Base-by-base conservation (phyloP, 306 rosid species). In the Castanea sativa region DNA sequence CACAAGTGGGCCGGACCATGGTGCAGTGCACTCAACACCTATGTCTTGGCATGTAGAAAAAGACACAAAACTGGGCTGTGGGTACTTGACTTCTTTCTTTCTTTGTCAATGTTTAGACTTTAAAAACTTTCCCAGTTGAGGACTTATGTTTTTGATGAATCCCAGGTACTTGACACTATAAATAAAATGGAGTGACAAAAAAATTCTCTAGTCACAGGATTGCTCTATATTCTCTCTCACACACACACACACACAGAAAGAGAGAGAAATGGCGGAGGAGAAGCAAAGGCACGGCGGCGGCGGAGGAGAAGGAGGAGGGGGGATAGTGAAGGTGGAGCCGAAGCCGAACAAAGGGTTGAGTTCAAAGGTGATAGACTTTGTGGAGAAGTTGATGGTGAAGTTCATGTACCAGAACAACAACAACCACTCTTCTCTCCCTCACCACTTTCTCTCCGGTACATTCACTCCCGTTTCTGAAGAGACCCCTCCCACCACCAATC, bases 351-450 rank as follows among this genome's bases (percentile, higher is more conserved):
- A 91, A 4, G 96, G 97, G 2, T 58, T 92, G 6, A 43, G 83
- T 19, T 90, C 96, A 5, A 91, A 90, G 79, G 73, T 77, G 5
- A 29, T 89, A 5, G 97, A 95, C 78, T 83, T 82, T 70, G 60
- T 95, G 7, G 99, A 95, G 88, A 93, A 88, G 78, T 23, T 95
- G 27, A 49, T 90, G 1, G 98, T 95, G 14, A 93, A 88, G 94
- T 73, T 84, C 4, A 80, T 90, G 84, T 82, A 90, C 15, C 15
- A 13, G 16, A 10, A 49, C 78, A 96, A 49, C 78, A 96, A 91
- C 49, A 41, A 8, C 45, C 45, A 41, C 1, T 41, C 92, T 76
- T 85, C 98, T 18, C 85, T 27, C 23, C 93, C 97, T 30, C 98
- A 79, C 55, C 97, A 90, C 63, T 90, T 88, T 86, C 98, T 95